Percentiles rank a stretch among this genome's conserved stretches.
These are phyloP conservation scores for Maudiozyma pseudohumilis DNA, from an alignment of 805 yeast genomes.

Conservation along the genomic window DNA sequence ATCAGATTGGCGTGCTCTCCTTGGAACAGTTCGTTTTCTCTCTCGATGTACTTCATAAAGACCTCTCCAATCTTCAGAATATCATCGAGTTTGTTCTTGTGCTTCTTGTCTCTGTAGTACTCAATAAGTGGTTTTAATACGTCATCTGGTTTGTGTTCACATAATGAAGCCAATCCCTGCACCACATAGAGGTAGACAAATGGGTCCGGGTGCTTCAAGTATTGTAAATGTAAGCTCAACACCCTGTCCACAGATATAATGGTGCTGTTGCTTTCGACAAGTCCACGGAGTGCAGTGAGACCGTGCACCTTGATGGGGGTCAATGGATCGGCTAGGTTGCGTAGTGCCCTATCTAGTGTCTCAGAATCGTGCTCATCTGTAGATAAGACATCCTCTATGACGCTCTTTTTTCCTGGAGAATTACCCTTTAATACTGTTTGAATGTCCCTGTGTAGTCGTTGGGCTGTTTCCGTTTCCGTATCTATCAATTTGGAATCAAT, in stretches of 20 bases:
- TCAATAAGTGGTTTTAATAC: constrained; percentile 33
- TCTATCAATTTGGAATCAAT: neutral
- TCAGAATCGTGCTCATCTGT: constrained; percentile 12
- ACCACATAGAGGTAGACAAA: constrained; percentile 78
- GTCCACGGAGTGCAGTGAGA: constrained; percentile 47
- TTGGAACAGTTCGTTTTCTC: constrained; percentile 38
- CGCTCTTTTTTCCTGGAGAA: neutral
- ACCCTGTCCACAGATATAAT: constrained; percentile 46
- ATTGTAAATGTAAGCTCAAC: constrained; percentile 49
- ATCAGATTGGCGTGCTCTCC: constrained; percentile 37
- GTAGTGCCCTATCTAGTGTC: constrained; percentile 48
- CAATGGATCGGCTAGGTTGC: constrained; percentile 62
- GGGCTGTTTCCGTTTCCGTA: no score
- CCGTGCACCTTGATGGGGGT: constrained; percentile 88
- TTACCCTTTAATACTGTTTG: neutral
- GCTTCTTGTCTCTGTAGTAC: constrained; percentile 31
- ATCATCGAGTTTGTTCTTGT: constrained; percentile 43
- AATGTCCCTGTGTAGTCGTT: no score
- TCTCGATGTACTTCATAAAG: constrained; percentile 46
- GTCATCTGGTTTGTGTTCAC: constrained; percentile 34
- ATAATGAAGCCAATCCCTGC: constrained; percentile 58
- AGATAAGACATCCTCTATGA: no score
- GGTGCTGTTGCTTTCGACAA: constrained; percentile 41
- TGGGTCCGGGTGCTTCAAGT: constrained; percentile 72
- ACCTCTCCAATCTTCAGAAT: constrained; percentile 80